A percentile compares a stretch with the other conserved stretches of the same genome.
Evolutionary conservation across 2,329 filamentous ascomycete species (phyloP).

Genomic region (Pleomassaria siparia): DNA sequence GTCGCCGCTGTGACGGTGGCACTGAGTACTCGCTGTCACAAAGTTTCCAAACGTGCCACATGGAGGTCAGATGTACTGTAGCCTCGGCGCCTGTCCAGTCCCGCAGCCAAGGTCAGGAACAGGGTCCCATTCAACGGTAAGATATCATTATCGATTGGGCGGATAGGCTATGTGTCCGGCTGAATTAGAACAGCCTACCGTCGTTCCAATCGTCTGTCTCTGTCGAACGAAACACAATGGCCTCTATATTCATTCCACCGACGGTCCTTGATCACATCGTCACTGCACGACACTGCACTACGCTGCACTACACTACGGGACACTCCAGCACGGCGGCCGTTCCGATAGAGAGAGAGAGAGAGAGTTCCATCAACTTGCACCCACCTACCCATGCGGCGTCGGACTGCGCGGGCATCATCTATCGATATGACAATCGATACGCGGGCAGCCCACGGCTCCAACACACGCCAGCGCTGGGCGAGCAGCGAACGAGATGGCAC

Average conservation of each 20-base stretch:
- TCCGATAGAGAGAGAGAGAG: too few relatives aligned
- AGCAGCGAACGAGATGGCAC: slow-evolving; percentile 20
- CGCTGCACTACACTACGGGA: not conserved
- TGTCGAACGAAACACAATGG: slow-evolving; percentile 29
- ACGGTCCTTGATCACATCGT: not conserved
- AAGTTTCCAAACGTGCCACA: slow-evolving; percentile 39
- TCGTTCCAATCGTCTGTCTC: not conserved
- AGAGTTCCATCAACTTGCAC: too few relatives aligned
- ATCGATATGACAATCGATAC: not conserved
- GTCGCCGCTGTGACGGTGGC: slow-evolving; percentile 25
- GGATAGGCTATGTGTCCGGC: slow-evolving; percentile 31
- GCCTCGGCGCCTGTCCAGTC: slow-evolving; percentile 17
- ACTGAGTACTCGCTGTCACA: slow-evolving; percentile 23
- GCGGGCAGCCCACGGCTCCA: not conserved
- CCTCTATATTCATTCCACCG: too few relatives aligned
- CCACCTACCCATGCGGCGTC: not conserved
- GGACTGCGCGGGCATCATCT: slow-evolving; percentile 2
- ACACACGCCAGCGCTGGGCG: not conserved
- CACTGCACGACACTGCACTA: slow-evolving; percentile 12
- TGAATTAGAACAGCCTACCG: too few relatives aligned
- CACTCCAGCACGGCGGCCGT: not conserved
- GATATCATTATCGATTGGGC: slow-evolving; percentile 45
- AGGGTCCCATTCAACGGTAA: slow-evolving; percentile 32
- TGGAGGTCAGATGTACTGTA: slow-evolving; percentile 25
- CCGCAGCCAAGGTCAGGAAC: slow-evolving; percentile 25